Base-by-base conservation (phyloP, 1,284 basidiomycete genomes). In the Puccinia novopanici region DNA sequence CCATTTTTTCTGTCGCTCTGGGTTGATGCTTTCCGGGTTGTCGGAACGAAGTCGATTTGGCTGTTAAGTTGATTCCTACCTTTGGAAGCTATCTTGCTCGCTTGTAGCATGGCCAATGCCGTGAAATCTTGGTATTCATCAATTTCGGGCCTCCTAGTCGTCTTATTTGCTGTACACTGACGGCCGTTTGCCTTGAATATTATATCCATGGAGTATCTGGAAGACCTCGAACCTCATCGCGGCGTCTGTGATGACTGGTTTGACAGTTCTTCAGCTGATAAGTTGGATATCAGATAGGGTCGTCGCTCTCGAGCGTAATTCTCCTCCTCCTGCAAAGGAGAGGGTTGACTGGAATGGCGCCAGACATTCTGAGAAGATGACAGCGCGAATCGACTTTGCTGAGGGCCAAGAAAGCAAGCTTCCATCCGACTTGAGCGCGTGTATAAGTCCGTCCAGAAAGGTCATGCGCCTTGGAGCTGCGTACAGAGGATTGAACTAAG, bases 401-500 rank as follows among this genome's bases (percentile, higher is more conserved):
- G 73, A 48, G 57, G 73, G 13, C 54, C 57, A 27, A 75, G 55
- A 52, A 75, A 75, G 22, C 73, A 75, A 75, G 22, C 73, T 54
- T 42, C 30, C 50, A n/a, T 78, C 65, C 24, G 76, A 70, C 52
- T 80, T 52, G 17, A 80, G n/a, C 4, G 52, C 77, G 27, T 65
- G 77, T n/a, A 80, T 59, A 40, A 80, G 73, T 17, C 77, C 77
- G 37, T 80, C 70, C 54, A 73, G 17, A 37, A 80, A 71, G 9
- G 77, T 80, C 34, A 50, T 50, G 9, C 70, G 37, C 45, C 59
- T 80, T 10, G 30, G 42, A 19, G 50, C 30, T 61, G n/a, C n/a
- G 5, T 55, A 45, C 27, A 22, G 54, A 54, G 48, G 42, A 27
- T 27, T 68, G 27, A 34, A 34, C n/a, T 54, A 24, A 6, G 61